Evolutionary conservation across 2,329 filamentous ascomycete species (phyloP), one percentile per base, ranked within the genome.

Genomic region (Aspergillus sojae): DNA sequence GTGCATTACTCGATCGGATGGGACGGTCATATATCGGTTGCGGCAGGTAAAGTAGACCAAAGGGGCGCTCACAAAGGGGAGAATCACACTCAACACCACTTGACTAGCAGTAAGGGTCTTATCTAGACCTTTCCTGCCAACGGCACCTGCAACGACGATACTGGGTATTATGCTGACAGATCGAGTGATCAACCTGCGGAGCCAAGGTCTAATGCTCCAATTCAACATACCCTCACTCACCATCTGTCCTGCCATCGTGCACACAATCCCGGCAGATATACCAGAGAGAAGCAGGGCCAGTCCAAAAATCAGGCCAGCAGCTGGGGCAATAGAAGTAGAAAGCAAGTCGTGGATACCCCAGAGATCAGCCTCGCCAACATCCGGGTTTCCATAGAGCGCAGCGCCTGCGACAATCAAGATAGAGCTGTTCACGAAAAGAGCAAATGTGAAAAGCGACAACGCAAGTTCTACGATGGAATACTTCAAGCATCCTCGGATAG

Each of bases 191-290:
- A 96, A 84, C 12, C 93, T 85, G 2, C 93, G 89, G 11, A 94
- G 72, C 93, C 93, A 96, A 0, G 93, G 93, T 65, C 84, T 83
- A 36, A 94, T 78, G 5, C 80, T 87, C 91, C 92, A 93, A 54
- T 88, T 87, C 52, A 96, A 77, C 65, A 93, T 91, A 7, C 93
- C 93, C 75, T 96, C 93, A 66, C 88, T 89, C 26, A 96, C 90
- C 89, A 96, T 95, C 76, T 96, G 93, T 0, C 93, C 93, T 0
- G 93, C 87, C 69, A 96, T 95, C 1, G 93, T 96, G 79, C 93
- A 96, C 2, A 96, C 90, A 41, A 96, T 92, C 6, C 93, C 93
- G 0, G 93, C 93, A 0, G 89, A 92, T 14, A 92, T 85, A 10
- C 93, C 93, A 0, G 90, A 94, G 0, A 96, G 85, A 0, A 96